These are phyloP conservation scores for Coemansia sp. DNA, from an alignment of 192 early-diverging fungal species.

Conservation along the genomic window DNA sequence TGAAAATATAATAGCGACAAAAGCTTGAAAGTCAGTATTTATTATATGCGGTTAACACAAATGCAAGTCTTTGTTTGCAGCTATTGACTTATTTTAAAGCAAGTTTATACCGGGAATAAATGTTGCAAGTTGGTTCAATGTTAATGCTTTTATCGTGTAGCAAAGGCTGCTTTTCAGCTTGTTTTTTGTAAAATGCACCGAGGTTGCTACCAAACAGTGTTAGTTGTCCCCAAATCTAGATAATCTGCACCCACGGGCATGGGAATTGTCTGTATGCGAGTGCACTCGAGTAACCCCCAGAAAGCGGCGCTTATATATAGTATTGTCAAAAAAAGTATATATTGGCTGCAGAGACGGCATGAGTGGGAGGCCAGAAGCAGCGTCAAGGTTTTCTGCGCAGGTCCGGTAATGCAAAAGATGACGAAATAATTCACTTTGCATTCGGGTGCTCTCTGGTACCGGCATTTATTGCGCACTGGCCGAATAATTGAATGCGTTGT, in stretches of 20 bases:
- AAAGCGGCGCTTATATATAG: conserved; percentile 1
- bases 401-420: neutral
- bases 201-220: neutral
- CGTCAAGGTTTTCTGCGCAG: neutral
- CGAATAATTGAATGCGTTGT: neutral
- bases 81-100: neutral
- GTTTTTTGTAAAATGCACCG: neutral
- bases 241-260: neutral
- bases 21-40: neutral
- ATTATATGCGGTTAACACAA: too few species aligned
- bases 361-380: neutral
- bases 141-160: too few species aligned
- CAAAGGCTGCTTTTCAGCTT: neutral
- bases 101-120: neutral
- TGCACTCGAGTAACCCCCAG: neutral
- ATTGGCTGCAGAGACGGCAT: conserved; percentile 1
- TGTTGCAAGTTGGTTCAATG: neutral
- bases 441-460: neutral
- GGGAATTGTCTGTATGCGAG: neutral
- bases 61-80: neutral
- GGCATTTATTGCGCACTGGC: neutral
- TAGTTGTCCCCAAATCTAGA: neutral
- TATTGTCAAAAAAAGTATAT: conserved; percentile 1
- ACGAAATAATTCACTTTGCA: neutral
- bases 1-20: neutral